These are phyloP conservation scores for Alternaria incomplexa DNA, from an alignment of 2,329 filamentous ascomycete genomes.

Conservation along the genomic window DNA sequence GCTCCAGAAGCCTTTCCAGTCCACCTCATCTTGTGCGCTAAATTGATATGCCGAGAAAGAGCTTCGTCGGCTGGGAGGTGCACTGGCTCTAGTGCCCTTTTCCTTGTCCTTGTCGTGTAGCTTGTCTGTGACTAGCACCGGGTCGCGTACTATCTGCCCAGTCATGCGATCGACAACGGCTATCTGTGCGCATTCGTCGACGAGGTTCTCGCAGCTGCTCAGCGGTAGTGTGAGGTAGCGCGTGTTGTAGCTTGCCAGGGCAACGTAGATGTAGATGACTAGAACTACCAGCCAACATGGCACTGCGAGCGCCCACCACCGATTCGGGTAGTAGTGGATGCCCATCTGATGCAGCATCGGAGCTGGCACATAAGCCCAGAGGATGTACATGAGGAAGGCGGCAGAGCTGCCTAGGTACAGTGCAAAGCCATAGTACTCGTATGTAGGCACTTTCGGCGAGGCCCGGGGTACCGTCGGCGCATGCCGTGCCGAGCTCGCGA, in stretches of 20 bases:
- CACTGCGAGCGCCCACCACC: slow-evolving; percentile 96
- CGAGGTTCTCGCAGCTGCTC: slow-evolving; percentile 82
- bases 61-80: slow-evolving; percentile 42
- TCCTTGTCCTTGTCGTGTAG: slow-evolving; percentile 39
- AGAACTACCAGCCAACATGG: slow-evolving; percentile 89
- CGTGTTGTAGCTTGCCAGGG: slow-evolving; percentile 88
- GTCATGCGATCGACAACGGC: slow-evolving; percentile 75
- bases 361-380: slow-evolving; percentile 90
- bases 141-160: slow-evolving; percentile 60
- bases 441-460: slow-evolving; percentile 93
- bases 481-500: slow-evolving; percentile 64
- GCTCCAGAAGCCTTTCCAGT: slow-evolving; percentile 87
- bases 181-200: slow-evolving; percentile 87
- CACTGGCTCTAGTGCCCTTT: slow-evolving; percentile 50
- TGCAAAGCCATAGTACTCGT: slow-evolving; percentile 99
- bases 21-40: slow-evolving; percentile 53
- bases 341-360: slow-evolving; percentile 91
- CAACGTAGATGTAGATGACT: slow-evolving; percentile 91
- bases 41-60: slow-evolving; percentile 45
- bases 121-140: slow-evolving; percentile 29
- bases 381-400: slow-evolving; percentile 73
- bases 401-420: slow-evolving; percentile 89
- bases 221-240: slow-evolving; percentile 85
- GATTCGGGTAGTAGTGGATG: slow-evolving; percentile 95
- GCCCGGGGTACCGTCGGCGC: slow-evolving; percentile 77